Evolutionary conservation across 2,329 filamentous ascomycete genomes (phyloP), one percentile per base, ranked within the genome.

Genomic region (Berkeleyomyces basicola): DNA sequence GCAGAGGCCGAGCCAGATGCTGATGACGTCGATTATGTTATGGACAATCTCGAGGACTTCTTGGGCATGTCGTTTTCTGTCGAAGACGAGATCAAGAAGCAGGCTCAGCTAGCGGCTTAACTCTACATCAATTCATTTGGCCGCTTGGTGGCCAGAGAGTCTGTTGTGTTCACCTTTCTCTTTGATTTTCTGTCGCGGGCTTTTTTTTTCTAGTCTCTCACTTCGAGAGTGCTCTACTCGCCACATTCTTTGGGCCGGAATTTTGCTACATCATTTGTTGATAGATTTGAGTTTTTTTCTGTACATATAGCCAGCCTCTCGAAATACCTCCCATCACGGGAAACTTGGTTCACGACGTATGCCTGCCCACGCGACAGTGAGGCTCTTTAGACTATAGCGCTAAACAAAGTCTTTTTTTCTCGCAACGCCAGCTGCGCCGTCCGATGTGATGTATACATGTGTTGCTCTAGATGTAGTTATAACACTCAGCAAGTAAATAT

Each of bases 1-100:
- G 65, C 67, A 11, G 65, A 67, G 44, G 66, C 70, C 43, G 76
- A 79, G 39, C 64, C 67, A 11, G 64, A 67, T 53, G 66, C 70
- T 40, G 77, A 79, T 64, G 75, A 77, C 62, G 76, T 76, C 44
- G 74, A 71, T n/a, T 75, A 71, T 3, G 76, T 79, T 0, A 69
- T 79, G 63, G 71, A 74, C 23, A 76, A 79, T 64, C 67, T 79
- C 4, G 73, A 72, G 59, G 74, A 78, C 16, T 79, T 78, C 61
- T 67, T 78, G 6, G 73, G 74, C 47, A 68, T 68, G 14, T 60
- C 63, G 36, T 73, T 71, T 69, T 70, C 74, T 43, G 66, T 74
- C 2, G 72, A 75, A 31, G 67, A 68, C 3, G 68, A 69, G 55
- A 62, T 69, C 6, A 65, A 66, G 59, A 65, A 64, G 46, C 63